Conservation (phyloP, 495 filamentous ascomycete species). For the Bryoglossum gracile region DNA sequence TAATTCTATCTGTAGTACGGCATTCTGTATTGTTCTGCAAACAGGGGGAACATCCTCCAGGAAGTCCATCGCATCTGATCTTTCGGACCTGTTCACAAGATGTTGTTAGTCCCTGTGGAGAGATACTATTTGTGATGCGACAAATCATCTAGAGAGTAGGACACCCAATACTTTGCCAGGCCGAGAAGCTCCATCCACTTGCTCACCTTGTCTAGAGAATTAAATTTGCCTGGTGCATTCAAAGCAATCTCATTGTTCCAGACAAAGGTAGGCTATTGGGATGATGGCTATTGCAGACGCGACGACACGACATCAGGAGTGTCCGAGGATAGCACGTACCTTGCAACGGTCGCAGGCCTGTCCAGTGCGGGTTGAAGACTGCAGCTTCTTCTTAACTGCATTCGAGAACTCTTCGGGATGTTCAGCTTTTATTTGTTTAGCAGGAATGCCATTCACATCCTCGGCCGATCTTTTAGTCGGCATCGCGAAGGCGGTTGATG, state of each 20-base stretch:
- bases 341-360: slow-evolving; percentile 92
- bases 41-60: slow-evolving; percentile 70
- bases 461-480: slow-evolving; percentile 13
- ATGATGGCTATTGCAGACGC: no score
- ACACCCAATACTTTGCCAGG: no score
- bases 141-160: no score
- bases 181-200: no score
- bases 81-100: slow-evolving; percentile 70
- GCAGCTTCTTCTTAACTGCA: slow-evolving; percentile 56
- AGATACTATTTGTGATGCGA: no score
- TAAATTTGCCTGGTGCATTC: neutral
- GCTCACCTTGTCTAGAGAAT: no score
- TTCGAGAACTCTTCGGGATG: slow-evolving; percentile 58
- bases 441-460: slow-evolving; percentile 6
- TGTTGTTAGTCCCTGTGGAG: no score
- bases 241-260: neutral
- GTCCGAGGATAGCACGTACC: slow-evolving; percentile 38
- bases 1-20: slow-evolving; percentile 78
- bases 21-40: slow-evolving; percentile 63
- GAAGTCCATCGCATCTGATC: slow-evolving; percentile 70
- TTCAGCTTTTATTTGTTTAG: slow-evolving; percentile 40
- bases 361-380: slow-evolving; percentile 61
- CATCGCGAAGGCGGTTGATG: slow-evolving; percentile 13
- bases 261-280: neutral
- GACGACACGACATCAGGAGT: neutral